phyloP scores from a whole-genome alignment of 352 stramenopile genomes.

The Elongisporangium undulatum region DNA sequence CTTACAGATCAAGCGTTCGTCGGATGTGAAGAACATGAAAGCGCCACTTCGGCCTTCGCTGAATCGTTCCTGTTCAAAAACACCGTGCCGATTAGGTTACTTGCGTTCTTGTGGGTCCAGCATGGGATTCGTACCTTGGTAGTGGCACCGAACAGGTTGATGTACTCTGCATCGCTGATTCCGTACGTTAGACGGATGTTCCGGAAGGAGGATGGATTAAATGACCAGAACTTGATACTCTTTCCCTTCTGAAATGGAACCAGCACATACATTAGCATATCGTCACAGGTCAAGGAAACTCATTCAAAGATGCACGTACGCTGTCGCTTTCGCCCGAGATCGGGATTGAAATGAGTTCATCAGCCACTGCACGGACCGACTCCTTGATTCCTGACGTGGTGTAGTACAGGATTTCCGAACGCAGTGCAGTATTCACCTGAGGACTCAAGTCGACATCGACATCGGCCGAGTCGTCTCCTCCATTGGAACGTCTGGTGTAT shows the following conservation, averaged over 20 bases:
- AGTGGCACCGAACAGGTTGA: conserved; percentile 78
- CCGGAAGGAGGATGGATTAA: conserved; percentile 78
- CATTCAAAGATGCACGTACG: conserved; percentile 13
- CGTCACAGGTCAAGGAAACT: not conserved
- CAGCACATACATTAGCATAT: not conserved
- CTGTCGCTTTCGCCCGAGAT: conserved; percentile 76
- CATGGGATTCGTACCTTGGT: conserved; percentile 63
- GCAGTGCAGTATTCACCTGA: conserved; percentile 85
- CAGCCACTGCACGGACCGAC: conserved; percentile 66
- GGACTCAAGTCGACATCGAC: conserved; percentile 84
- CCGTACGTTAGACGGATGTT: conserved; percentile 81
- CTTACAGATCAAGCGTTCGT: conserved; percentile 89
- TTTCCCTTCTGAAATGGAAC: conserved; percentile 35
- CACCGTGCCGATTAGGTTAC: not conserved
- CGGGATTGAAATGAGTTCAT: conserved; percentile 74
- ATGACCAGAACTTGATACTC: conserved; percentile 87
- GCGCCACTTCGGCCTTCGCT: conserved; percentile 84
- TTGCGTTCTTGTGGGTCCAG: no score
- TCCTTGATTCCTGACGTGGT: conserved; percentile 88
- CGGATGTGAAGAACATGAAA: conserved; percentile 92
- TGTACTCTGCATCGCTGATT: conserved; percentile 81
- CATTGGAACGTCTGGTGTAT: conserved; percentile 33
- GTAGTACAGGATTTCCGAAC: conserved; percentile 89
- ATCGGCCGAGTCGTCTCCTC: conserved; percentile 59
- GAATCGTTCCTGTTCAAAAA: conserved; percentile 51